Evolutionary conservation across 176 grass and related monocot species (phyloP).

Genomic region (Dendrocalamus sinicus): DNA sequence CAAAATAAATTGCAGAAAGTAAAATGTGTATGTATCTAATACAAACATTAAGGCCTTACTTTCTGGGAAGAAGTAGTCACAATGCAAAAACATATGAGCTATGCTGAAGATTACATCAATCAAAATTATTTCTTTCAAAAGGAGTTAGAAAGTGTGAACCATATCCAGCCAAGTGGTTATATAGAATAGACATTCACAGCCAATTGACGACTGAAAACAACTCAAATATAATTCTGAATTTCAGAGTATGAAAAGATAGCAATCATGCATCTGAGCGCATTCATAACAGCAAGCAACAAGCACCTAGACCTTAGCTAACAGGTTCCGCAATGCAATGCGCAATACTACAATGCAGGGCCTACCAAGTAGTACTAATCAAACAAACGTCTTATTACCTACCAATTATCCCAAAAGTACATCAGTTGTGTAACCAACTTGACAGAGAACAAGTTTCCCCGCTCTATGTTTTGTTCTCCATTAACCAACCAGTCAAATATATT

Average conservation of each 20-base stretch:
- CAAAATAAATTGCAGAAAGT: neutral
- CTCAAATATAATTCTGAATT: constrained; percentile 28
- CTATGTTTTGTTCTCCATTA: neutral
- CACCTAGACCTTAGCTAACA: constrained; percentile 21
- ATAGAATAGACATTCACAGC: constrained; percentile 36
- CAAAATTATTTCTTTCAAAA: constrained; percentile 18
- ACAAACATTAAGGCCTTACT: neutral
- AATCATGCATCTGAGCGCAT: constrained; percentile 31
- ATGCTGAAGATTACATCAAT: constrained; percentile 12
- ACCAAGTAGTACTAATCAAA: constrained; percentile 20
- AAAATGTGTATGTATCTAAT: constrained; percentile 6
- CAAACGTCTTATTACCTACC: neutral
- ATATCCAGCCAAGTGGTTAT: constrained; percentile 32
- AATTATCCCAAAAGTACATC: neutral
- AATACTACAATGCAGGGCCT: neutral
- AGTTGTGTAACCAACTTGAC: constrained; percentile 11
- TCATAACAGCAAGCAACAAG: constrained; percentile 37
- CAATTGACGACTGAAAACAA: constrained; percentile 34
- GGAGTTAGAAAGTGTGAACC: constrained; percentile 9
- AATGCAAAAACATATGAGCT: neutral
- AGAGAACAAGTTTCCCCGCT: constrained; percentile 8
- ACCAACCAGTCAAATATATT: neutral
- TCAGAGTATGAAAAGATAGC: constrained; percentile 13
- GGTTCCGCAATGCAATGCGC: neutral
- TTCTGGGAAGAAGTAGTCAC: constrained; percentile 31